Evolutionary conservation across 1,284 basidiomycete species (phyloP).

Genomic region (Heterobasidion annosum): DNA sequence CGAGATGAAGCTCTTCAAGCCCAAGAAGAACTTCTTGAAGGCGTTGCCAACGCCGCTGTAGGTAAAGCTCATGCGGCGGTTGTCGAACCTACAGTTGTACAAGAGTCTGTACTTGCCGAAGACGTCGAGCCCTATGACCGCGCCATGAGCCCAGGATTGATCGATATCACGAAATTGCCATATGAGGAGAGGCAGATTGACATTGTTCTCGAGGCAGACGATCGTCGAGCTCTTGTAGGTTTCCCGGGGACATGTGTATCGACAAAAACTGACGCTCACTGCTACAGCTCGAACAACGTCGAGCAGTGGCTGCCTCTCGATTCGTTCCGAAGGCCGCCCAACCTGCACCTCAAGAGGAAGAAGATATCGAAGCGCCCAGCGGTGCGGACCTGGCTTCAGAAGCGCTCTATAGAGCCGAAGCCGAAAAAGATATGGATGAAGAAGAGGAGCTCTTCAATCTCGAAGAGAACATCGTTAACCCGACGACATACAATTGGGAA

Average conservation of each 20-base stretch:
- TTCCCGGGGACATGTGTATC: not conserved
- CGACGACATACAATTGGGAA: conserved; percentile 92
- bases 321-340: conserved; percentile 74
- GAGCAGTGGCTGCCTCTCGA: conserved; percentile 68
- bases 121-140: conserved; percentile 70
- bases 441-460: conserved; percentile 92
- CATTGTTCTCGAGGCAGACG: conserved; percentile 64
- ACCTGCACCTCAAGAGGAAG: conserved; percentile 38
- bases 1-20: conserved; percentile 91
- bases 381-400: conserved; percentile 79
- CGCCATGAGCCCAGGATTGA: conserved; percentile 71
- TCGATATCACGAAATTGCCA: conserved; percentile 64
- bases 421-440: conserved; percentile 88
- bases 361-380: conserved; percentile 43
- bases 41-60: conserved; percentile 50
- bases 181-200: conserved; percentile 75
- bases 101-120: conserved; percentile 40
- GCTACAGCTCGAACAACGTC: conserved; percentile 65
- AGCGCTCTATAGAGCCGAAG: conserved; percentile 79
- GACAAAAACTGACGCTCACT: conserved; percentile 6
- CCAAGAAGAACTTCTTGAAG: conserved; percentile 84
- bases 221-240: conserved; percentile 59
- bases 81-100: conserved; percentile 25
- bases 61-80: conserved; percentile 27
- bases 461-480: conserved; percentile 78